Conservation (phyloP, 352 stramenopile species). For the Peronospora farinosa region DNA sequence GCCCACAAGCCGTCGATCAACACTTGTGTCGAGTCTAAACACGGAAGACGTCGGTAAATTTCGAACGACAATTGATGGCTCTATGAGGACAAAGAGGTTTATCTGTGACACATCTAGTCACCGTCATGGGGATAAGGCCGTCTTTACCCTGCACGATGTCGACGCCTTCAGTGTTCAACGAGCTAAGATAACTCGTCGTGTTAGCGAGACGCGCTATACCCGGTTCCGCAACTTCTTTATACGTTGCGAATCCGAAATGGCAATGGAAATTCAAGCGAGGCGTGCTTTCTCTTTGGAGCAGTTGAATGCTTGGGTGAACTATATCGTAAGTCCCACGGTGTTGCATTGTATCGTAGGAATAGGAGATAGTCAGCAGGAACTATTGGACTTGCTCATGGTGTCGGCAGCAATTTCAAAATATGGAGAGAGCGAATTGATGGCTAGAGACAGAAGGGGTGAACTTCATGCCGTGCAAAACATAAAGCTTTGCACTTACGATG, state of each 20-base stretch:
- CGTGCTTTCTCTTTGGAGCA: constrained; percentile 21
- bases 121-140: constrained; percentile 2
- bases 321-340: constrained; percentile 33
- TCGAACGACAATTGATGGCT: constrained; percentile 16
- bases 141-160: constrained; percentile 25
- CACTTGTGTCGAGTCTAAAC: constrained; percentile 10
- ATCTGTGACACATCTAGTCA: constrained; percentile 19
- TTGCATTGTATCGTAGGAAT: constrained; percentile 16
- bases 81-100: constrained; percentile 17
- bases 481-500: constrained; percentile 28
- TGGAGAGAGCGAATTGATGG: constrained; percentile 27
- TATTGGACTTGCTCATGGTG: constrained; percentile 34
- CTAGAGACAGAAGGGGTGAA: constrained; percentile 30
- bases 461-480: constrained; percentile 28
- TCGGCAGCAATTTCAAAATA: constrained; percentile 36
- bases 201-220: constrained; percentile 23
- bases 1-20: constrained; percentile 20
- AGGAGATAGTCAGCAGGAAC: constrained; percentile 18
- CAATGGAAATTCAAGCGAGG: constrained; percentile 28
- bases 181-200: constrained; percentile 20
- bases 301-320: constrained; percentile 31
- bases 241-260: constrained; percentile 30
- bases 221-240: constrained; percentile 39
- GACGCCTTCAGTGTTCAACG: constrained; percentile 24
- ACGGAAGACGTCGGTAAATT: constrained; percentile 11